A percentile compares a stretch with the other conserved stretches of the same genome.
Evolutionary conservation across 257 asterid genomes (phyloP).

Genomic region (Fraxinus americana): DNA sequence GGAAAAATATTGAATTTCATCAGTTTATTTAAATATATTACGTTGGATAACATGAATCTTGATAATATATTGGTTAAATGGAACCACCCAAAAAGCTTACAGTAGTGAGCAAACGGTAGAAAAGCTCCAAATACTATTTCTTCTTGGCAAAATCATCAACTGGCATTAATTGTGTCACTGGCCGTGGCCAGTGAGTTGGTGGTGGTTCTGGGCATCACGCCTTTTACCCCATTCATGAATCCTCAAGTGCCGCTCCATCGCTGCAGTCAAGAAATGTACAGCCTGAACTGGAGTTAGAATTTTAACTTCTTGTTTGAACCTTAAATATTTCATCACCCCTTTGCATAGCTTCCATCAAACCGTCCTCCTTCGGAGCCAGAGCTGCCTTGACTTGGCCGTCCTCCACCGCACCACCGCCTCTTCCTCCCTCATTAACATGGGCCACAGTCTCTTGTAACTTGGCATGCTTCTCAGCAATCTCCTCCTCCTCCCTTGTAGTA

Average conservation of each 20-base stretch:
- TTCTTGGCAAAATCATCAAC: neutral
- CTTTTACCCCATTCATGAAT: conserved; percentile 73
- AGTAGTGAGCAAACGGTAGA: neutral
- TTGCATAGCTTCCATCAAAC: conserved; percentile 34
- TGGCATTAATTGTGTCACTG: neutral
- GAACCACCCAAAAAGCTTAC: neutral
- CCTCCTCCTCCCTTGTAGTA: conserved; percentile 50
- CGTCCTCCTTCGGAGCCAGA: conserved; percentile 49
- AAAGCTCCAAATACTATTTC: neutral
- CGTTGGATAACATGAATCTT: neutral
- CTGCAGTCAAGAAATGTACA: conserved; percentile 72
- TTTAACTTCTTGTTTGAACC: conserved; percentile 41
- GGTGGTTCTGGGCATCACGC: conserved; percentile 36
- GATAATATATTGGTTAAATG: neutral
- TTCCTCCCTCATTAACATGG: conserved; percentile 38
- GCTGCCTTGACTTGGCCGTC: conserved; percentile 18
- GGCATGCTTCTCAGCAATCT: conserved; percentile 54
- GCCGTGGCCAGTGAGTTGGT: neutral
- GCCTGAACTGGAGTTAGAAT: conserved; percentile 50
- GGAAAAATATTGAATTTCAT: neutral
- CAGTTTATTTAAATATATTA: too few relatives aligned
- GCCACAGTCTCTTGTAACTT: conserved; percentile 61
- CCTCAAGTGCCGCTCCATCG: conserved; percentile 73
- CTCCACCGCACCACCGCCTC: conserved; percentile 14
- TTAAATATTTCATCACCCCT: conserved; percentile 53